phyloP scores from a whole-genome alignment of 179 eudicot species.

The Patellifolia procumbens region DNA sequence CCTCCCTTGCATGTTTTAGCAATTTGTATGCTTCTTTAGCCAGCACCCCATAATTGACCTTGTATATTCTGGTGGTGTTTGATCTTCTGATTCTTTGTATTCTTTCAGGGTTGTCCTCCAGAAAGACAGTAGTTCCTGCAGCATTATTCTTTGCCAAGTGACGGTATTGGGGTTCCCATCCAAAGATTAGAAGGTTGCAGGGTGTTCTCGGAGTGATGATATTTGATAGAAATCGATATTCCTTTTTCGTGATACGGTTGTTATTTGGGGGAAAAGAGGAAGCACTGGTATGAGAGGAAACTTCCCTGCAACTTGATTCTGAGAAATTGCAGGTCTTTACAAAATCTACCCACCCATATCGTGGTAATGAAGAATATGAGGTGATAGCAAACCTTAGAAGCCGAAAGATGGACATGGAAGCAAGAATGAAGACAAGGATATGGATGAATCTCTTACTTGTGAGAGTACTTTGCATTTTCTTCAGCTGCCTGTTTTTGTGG shows the following conservation, averaged over 20 bases:
- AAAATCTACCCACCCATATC: slow-evolving; percentile 23
- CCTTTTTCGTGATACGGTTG: slow-evolving; percentile 53
- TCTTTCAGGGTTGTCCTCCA: slow-evolving; percentile 52
- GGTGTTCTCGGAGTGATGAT: slow-evolving; percentile 59
- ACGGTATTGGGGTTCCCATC: slow-evolving; percentile 57
- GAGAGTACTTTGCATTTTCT: slow-evolving; percentile 42
- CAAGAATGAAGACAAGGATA: slow-evolving; percentile 51
- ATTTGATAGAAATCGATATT: slow-evolving; percentile 46
- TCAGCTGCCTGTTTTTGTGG: slow-evolving; percentile 22
- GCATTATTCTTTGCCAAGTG: slow-evolving; percentile 50
- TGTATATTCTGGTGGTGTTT: slow-evolving; percentile 48
- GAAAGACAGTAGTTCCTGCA: slow-evolving; percentile 61
- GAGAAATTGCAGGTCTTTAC: slow-evolving; percentile 27
- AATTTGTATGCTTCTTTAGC: slow-evolving; percentile 81
- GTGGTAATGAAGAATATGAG: slow-evolving; percentile 47
- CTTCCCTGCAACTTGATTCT: slow-evolving; percentile 22
- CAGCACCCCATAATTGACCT: slow-evolving; percentile 43
- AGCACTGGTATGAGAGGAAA: slow-evolving; percentile 13
- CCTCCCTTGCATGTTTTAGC: slow-evolving; percentile 61
- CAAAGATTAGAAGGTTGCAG: slow-evolving; percentile 84
- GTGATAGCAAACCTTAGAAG: slow-evolving; percentile 52
- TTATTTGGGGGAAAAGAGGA: slow-evolving; percentile 12
- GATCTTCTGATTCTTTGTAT: slow-evolving; percentile 22
- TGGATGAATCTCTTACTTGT: slow-evolving; percentile 60
- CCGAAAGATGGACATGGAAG: slow-evolving; percentile 58